Evolutionary conservation across 371 early-diverging fungal genomes (phyloP), one percentile per base, ranked within the genome.

Genomic region (Haplosporangium sp.): DNA sequence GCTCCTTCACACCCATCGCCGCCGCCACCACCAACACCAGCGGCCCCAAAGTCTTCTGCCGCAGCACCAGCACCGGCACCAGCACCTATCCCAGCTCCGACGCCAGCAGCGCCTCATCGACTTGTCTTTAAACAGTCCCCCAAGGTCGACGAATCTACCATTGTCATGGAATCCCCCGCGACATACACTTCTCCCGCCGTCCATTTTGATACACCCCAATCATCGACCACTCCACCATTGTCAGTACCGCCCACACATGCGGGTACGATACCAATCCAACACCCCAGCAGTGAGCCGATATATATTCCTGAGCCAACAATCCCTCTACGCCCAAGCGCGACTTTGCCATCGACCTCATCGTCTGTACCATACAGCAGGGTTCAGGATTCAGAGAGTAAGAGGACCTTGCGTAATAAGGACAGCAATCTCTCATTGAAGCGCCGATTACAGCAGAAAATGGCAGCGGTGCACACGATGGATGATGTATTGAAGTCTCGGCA

Each of bases 401-500:
- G 45, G 3, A 14, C 14, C 7, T 10, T 61, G 9, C 29, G 37
- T 9, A 9, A 16, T 21, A 59, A 47, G 43, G 1, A 42, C 7
- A 60, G 60, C 13, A 59, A 67, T n/a, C 29, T 59, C 1, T 29
- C 57, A n/a, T 36, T 64, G 10, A 68, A 61, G 55, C 42, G 55
- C 20, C 77, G 72, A 1, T 41, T 77, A 8, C 77, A 62, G 20
- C 36, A 55, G 42, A 71, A 63, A 52, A 40, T 71, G 18, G 59
- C 67, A 13, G 72, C 47, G 2, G 56, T 65, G 18, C 72, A 66
- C 13, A 65, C 72, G 9, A 47, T 72, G 20, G 73, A 77, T 29
- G 55, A 71, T 6, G 57, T 61, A 9, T 42, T 62, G 2, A 45
- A 53, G 23, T 20, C 55, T 6, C 64, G 55, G 8, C 72, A 55